phyloP scores from a whole-genome alignment of 352 stramenopile species.

The Globisporangium heterothallicum region DNA sequence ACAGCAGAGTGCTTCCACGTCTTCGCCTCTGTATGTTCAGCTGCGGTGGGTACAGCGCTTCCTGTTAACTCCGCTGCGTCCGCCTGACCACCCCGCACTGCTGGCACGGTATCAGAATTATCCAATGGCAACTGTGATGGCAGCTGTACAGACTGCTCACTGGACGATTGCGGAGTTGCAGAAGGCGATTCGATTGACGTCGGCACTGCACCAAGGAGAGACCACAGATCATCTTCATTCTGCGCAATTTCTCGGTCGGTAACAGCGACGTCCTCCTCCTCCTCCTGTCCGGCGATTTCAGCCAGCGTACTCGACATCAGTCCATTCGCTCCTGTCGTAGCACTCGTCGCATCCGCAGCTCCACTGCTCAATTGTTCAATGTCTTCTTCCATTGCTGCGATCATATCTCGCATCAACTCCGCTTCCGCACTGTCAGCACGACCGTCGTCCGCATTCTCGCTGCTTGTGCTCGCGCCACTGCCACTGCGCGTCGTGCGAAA shows the following conservation, averaged over 20 bases:
- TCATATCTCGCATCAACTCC: constrained; percentile 10
- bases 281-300: constrained; percentile 7
- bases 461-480: constrained; percentile 9
- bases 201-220: constrained; percentile 24
- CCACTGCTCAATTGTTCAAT: background rate
- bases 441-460: constrained; percentile 6
- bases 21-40: background rate
- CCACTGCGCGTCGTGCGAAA: background rate
- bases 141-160: background rate
- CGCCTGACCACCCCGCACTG: too few species aligned
- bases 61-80: constrained; percentile 1
- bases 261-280: constrained; percentile 3
- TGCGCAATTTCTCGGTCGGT: constrained; percentile 42
- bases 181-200: background rate
- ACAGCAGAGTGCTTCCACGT: background rate
- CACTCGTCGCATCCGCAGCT: background rate
- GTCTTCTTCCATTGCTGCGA: constrained; percentile 15
- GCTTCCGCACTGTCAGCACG: too few species aligned
- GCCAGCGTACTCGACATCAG: background rate
- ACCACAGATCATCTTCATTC: constrained; percentile 55
- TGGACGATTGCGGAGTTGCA: background rate
- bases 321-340: background rate
- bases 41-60: constrained; percentile 16
- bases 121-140: too few species aligned
- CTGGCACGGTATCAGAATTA: too few species aligned